Conservation (phyloP, 1,284 basidiomycete genomes). For the Cutaneotrichosporon spelunceum region DNA sequence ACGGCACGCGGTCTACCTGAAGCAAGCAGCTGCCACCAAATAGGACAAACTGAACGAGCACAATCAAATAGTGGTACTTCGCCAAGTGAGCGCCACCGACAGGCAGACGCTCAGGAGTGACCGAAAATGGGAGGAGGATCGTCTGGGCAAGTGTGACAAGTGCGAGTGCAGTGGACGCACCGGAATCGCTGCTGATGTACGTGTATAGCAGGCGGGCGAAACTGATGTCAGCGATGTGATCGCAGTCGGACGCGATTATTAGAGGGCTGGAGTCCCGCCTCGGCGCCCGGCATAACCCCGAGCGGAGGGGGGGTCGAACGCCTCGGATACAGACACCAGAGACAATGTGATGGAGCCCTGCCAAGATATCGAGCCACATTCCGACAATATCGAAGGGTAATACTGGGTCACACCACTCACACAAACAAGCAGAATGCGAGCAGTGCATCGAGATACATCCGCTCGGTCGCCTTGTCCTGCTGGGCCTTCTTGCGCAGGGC, state of each 20-base stretch:
- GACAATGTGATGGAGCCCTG: no score
- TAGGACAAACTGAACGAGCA: slow-evolving; percentile 29
- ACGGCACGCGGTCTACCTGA: slow-evolving; percentile 1
- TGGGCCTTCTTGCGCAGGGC: slow-evolving; percentile 29
- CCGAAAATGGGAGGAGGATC: slow-evolving; percentile 35
- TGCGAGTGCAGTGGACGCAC: slow-evolving; percentile 1
- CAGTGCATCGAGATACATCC: slow-evolving; percentile 35
- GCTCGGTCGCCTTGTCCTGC: slow-evolving; percentile 27
- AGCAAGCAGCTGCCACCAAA: slow-evolving; percentile 22
- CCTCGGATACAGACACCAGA: no score
- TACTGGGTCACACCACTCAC: slow-evolving; percentile 24
- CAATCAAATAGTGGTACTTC: slow-evolving; percentile 19
- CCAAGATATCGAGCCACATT: no score
- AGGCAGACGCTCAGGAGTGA: slow-evolving; percentile 31
- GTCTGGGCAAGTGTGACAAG: slow-evolving; percentile 24
- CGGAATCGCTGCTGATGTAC: neutral
- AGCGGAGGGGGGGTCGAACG: no score
- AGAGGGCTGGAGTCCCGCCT: no score
- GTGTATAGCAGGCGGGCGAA: slow-evolving; percentile 1
- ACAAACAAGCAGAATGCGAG: slow-evolving; percentile 31
- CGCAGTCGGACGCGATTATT: no score
- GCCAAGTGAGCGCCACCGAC: slow-evolving; percentile 6
- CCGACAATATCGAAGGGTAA: neutral
- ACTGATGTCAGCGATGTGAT: neutral
- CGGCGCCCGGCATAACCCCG: no score